Conservation (phyloP, 2,329 filamentous ascomycete species). For the Xylaria sp. region DNA sequence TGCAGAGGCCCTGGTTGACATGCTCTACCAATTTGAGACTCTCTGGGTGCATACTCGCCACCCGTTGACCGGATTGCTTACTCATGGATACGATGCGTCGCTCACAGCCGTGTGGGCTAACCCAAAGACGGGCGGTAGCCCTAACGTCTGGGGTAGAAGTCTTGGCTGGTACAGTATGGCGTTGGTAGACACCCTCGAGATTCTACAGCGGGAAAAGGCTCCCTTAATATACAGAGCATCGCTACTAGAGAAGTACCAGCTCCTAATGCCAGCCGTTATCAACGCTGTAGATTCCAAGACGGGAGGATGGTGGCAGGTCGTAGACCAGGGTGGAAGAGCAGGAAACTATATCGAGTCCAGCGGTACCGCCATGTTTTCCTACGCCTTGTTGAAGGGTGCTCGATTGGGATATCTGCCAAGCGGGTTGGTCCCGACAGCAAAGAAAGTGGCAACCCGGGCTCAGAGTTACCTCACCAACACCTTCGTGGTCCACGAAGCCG, state of each 20-base stretch:
- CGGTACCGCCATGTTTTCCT: constrained; percentile 51
- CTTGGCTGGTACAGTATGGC: constrained; percentile 54
- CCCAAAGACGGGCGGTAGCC: constrained; percentile 49
- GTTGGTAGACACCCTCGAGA: constrained; percentile 51
- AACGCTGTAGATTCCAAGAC: constrained; percentile 44
- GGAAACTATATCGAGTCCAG: constrained; percentile 54
- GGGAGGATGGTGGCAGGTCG: constrained; percentile 54
- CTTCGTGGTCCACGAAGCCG: constrained; percentile 44
- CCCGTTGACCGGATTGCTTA: constrained; percentile 46
- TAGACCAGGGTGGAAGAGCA: constrained; percentile 41
- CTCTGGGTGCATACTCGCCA: constrained; percentile 45
- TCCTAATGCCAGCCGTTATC: constrained; percentile 42
- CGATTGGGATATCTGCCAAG: constrained; percentile 49
- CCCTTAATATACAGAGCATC: constrained; percentile 2
- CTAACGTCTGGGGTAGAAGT: constrained; percentile 53
- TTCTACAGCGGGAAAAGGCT: constrained; percentile 36
- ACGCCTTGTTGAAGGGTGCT: constrained; percentile 51
- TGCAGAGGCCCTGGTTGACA: constrained; percentile 41
- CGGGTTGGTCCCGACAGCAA: constrained; percentile 18
- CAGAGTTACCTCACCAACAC: constrained; percentile 42
- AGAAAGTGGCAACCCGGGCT: constrained; percentile 33
- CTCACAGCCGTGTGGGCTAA: constrained; percentile 51
- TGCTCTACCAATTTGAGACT: constrained; percentile 46
- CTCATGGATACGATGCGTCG: constrained; percentile 52
- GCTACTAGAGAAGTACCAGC: constrained; percentile 40